Percentiles rank a stretch among this genome's conserved stretches.
Conservation (phyloP, 768 basidiomycete genomes). For the Podaxis sp. region DNA sequence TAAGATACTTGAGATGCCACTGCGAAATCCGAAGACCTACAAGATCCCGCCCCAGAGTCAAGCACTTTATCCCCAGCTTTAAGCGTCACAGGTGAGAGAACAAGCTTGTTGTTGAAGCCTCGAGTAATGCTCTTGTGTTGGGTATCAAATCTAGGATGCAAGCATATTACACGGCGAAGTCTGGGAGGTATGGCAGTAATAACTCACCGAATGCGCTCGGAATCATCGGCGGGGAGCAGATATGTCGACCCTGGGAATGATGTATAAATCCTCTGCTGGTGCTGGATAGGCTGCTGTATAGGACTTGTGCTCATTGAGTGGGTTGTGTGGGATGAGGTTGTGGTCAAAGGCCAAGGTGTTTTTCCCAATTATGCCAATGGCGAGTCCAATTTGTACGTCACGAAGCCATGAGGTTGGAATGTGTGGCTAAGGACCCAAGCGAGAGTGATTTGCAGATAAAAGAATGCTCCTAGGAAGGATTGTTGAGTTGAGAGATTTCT, state of each 20-base stretch:
- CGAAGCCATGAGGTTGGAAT: neutral
- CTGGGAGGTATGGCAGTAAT: neutral
- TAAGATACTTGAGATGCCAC: neutral
- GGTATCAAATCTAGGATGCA: neutral
- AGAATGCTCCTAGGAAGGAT: neutral
- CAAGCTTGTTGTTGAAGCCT: conserved; percentile 9
- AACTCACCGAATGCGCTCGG: conserved; percentile 2
- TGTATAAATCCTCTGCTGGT: neutral
- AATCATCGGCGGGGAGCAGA: neutral
- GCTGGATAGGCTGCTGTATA: neutral
- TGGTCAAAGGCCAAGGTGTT: neutral
- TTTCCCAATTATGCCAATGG: neutral
- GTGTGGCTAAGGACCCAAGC: neutral
- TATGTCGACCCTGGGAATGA: conserved; percentile 2
- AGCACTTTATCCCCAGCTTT: conserved; percentile 8
- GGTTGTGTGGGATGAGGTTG: neutral
- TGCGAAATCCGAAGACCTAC: neutral
- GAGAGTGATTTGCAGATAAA: neutral
- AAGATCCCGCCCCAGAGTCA: conserved; percentile 12
- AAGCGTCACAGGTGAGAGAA: conserved; percentile 7
- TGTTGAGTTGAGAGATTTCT: neutral
- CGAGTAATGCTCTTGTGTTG: conserved; percentile 13
- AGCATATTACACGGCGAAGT: neutral
- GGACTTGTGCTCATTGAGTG: neutral
- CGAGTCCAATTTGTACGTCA: neutral